These are phyloP conservation scores for Raffaelea arxii DNA, from an alignment of 2,329 filamentous ascomycete genomes.

Conservation along the genomic window DNA sequence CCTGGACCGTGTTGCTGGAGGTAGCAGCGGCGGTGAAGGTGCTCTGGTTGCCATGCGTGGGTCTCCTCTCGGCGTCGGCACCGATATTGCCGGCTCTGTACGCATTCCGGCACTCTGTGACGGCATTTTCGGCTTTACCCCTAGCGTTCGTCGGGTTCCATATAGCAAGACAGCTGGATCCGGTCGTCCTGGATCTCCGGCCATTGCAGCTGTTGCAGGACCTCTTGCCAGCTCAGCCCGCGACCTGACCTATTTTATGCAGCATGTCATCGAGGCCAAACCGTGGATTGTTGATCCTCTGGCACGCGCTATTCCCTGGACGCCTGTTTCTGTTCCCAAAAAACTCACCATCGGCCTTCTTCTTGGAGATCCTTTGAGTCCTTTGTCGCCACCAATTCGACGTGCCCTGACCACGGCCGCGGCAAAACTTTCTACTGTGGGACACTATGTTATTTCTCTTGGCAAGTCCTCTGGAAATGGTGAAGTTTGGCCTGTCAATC, in stretches of 20 bases:
- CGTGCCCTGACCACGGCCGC: too few relatives aligned
- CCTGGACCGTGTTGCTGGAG: conserved; percentile 48
- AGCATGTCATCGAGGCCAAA: not conserved
- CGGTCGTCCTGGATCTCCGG: too few relatives aligned
- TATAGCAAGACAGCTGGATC: not conserved
- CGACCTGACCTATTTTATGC: not conserved
- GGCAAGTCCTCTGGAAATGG: too few relatives aligned
- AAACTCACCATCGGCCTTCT: too few relatives aligned
- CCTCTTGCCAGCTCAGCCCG: not conserved
- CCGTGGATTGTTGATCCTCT: not conserved
- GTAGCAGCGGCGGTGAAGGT: conserved; percentile 56
- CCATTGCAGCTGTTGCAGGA: not conserved
- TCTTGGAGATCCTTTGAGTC: too few relatives aligned
- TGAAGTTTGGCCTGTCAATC: too few relatives aligned
- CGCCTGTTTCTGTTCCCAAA: too few relatives aligned
- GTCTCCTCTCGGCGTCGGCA: conserved; percentile 49
- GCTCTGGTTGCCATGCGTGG: conserved; percentile 50
- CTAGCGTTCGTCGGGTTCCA: not conserved
- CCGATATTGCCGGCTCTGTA: conserved; percentile 50
- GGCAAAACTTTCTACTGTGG: too few relatives aligned
- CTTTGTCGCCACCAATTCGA: too few relatives aligned
- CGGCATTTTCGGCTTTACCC: conserved; percentile 32
- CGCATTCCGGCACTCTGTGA: conserved; percentile 43
- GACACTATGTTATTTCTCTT: too few relatives aligned
- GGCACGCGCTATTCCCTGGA: not conserved